phyloP scores from a whole-genome alignment of 1,284 basidiomycete species.

The Cryptococcus sp. region DNA sequence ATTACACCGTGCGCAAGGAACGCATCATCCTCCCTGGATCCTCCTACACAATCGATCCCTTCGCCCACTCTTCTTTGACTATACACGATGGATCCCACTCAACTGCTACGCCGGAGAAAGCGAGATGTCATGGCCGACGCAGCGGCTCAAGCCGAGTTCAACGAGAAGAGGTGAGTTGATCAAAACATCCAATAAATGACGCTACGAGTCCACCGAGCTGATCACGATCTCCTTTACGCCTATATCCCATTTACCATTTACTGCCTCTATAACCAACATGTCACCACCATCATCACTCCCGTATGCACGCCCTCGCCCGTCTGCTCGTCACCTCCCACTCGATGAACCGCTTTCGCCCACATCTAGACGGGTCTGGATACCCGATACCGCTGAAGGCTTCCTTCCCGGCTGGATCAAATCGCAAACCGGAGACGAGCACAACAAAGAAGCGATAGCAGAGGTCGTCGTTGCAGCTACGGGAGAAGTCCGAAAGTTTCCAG shows the following conservation, averaged over 20 bases:
- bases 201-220: neutral
- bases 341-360: neutral
- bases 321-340: no score
- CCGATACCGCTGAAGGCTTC: slow-evolving; percentile 41
- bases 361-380: slow-evolving; percentile 44
- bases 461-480: slow-evolving; percentile 41
- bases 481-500: slow-evolving; percentile 56
- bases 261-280: no score
- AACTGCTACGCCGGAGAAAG: slow-evolving; percentile 26
- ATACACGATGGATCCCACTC: slow-evolving; percentile 33
- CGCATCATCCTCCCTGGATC: no score
- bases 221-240: neutral
- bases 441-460: slow-evolving; percentile 32
- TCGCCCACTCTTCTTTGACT: neutral
- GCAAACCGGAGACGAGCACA: slow-evolving; percentile 25
- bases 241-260: neutral
- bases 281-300: neutral
- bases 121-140: slow-evolving; percentile 50
- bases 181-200: no score
- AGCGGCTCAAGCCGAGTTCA: slow-evolving; percentile 89
- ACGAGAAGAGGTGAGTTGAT: slow-evolving; percentile 69
- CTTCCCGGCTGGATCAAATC: slow-evolving; percentile 45
- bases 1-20: no score
- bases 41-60: no score
- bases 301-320: neutral